Evolutionary conservation across 495 filamentous ascomycete species (phyloP).

Genomic region (Parathielavia appendiculata): DNA sequence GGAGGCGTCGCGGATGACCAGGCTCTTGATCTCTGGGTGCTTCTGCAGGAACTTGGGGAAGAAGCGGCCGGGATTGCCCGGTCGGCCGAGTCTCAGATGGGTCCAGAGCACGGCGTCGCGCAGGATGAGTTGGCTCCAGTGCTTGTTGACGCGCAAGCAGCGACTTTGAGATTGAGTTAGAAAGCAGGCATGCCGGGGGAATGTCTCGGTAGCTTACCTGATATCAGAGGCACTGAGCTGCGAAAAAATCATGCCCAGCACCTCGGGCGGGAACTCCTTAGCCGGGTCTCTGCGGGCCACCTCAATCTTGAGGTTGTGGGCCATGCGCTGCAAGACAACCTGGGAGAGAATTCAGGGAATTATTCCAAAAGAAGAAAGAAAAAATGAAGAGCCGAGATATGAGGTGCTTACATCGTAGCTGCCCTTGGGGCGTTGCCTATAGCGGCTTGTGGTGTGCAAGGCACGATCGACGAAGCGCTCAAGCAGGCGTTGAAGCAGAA

Average conservation of each 20-base stretch:
- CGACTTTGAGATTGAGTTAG: constrained; percentile 5
- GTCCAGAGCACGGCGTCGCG: constrained; percentile 22
- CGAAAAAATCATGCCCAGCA: constrained; percentile 22
- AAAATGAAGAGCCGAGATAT: not conserved
- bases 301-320: constrained; percentile 16
- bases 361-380: too few relatives aligned
- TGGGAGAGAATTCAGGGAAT: constrained; percentile 2
- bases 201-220: constrained; percentile 13
- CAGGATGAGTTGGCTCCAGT: constrained; percentile 18
- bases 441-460: constrained; percentile 12
- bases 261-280: constrained; percentile 23
- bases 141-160: constrained; percentile 23
- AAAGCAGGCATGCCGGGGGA: not conserved
- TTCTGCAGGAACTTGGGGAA: constrained; percentile 20
- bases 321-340: constrained; percentile 25
- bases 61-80: constrained; percentile 13
- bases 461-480: constrained; percentile 18
- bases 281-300: constrained; percentile 22
- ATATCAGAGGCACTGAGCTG: constrained; percentile 16
- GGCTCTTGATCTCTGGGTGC: constrained; percentile 12
- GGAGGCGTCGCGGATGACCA: constrained; percentile 17
- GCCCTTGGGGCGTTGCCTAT: constrained; percentile 11
- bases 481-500: constrained; percentile 12
- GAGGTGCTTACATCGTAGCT: constrained; percentile 18
- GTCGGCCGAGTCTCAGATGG: constrained; percentile 13